These are phyloP conservation scores for Mycosphaerella sp. DNA, from an alignment of 2,329 filamentous ascomycete genomes.

Conservation along the genomic window DNA sequence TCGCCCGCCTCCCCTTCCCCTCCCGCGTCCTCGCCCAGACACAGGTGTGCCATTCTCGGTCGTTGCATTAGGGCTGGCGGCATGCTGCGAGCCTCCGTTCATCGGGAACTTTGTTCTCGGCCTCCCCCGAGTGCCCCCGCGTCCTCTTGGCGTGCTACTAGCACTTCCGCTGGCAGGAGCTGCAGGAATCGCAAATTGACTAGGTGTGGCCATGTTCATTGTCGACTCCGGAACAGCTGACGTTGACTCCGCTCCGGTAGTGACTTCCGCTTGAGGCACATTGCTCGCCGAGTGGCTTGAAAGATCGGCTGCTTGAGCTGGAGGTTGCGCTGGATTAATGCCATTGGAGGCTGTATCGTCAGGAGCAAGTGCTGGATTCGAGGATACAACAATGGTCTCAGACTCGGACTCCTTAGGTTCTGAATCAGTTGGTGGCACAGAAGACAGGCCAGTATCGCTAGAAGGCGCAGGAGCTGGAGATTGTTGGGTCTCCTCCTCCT, in stretches of 20 bases:
- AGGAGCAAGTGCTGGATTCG: background rate
- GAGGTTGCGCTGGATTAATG: background rate
- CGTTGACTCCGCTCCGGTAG: background rate
- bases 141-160: slow-evolving; percentile 26
- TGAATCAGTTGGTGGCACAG: slow-evolving; percentile 15
- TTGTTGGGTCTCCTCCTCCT: slow-evolving; percentile 2
- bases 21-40: slow-evolving; percentile 22
- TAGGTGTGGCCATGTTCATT: slow-evolving; percentile 24
- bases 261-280: background rate
- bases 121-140: slow-evolving; percentile 24
- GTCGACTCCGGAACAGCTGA: background rate
- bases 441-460: slow-evolving; percentile 11
- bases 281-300: background rate
- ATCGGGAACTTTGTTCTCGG: slow-evolving; percentile 11
- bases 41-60: slow-evolving; percentile 7
- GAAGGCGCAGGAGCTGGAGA: slow-evolving; percentile 9
- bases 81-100: background rate
- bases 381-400: background rate
- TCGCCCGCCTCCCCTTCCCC: slow-evolving; percentile 32
- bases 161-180: slow-evolving; percentile 13
- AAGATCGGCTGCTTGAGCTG: background rate
- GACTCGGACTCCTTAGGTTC: slow-evolving; percentile 12
- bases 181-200: slow-evolving; percentile 36
- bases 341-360: background rate
- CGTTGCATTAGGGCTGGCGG: background rate